Evolutionary conservation across 495 filamentous ascomycete genomes (phyloP).

Genomic region (Cairneyella variabilis): DNA sequence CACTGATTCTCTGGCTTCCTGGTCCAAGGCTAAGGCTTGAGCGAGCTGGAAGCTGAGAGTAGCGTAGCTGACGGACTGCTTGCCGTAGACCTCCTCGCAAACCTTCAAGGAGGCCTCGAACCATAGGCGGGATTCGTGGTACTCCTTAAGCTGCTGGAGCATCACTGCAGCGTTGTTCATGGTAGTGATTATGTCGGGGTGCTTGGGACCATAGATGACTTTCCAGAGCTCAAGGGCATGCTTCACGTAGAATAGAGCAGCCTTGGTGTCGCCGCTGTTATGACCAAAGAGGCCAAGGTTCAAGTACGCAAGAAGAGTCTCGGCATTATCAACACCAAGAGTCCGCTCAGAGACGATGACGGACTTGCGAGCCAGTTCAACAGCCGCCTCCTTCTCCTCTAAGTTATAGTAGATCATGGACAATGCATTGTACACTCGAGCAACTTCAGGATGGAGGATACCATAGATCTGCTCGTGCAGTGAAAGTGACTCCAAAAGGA

Average conservation of each 20-base stretch:
- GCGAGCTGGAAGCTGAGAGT: slow-evolving; percentile 96
- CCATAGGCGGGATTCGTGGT: slow-evolving; percentile 89
- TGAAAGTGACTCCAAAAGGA: slow-evolving; percentile 90
- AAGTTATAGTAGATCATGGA: slow-evolving; percentile 94
- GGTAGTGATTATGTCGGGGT: slow-evolving; percentile 97
- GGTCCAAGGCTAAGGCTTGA: slow-evolving; percentile 88
- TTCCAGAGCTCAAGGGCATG: slow-evolving; percentile 97
- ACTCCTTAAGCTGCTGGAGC: slow-evolving; percentile 90
- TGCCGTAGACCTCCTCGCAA: slow-evolving; percentile 83
- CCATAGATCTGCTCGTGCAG: slow-evolving; percentile 99
- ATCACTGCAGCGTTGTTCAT: slow-evolving; percentile 99
- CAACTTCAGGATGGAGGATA: slow-evolving; percentile 94
- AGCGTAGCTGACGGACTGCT: slow-evolving; percentile 85
- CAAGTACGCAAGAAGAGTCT: slow-evolving; percentile 91
- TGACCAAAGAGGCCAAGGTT: slow-evolving; percentile 97
- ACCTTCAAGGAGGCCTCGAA: slow-evolving; percentile 88
- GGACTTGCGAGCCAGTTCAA: slow-evolving; percentile 93
- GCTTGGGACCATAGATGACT: slow-evolving; percentile 86
- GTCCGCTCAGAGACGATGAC: slow-evolving; percentile 96
- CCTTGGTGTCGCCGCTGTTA: slow-evolving; percentile 78
- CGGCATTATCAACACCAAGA: slow-evolving; percentile 85
- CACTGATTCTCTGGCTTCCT: slow-evolving; percentile 86
- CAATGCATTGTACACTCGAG: slow-evolving; percentile 87
- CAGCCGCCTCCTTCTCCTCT: slow-evolving; percentile 90
- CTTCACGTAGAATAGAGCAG: slow-evolving; percentile 78